Percentiles rank a stretch among this genome's conserved stretches.
Conservation (phyloP, 2,329 filamentous ascomycete species). For the Exophiala sp. region DNA sequence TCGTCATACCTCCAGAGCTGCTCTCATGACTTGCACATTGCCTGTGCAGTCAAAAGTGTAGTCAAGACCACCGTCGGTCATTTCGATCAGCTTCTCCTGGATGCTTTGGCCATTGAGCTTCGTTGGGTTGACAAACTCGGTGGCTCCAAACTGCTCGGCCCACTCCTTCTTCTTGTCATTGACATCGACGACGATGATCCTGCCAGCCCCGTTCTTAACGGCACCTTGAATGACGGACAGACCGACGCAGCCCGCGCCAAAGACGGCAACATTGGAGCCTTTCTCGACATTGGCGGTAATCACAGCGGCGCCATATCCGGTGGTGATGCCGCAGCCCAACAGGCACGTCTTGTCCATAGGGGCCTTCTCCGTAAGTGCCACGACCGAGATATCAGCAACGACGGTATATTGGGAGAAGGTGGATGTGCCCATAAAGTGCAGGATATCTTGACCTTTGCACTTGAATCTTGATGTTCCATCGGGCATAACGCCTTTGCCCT, state of each 20-base stretch:
- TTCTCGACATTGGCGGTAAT: slow-evolving; percentile 90
- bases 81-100: slow-evolving; percentile 87
- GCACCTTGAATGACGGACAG: slow-evolving; percentile 92
- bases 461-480: slow-evolving; percentile 93
- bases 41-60: slow-evolving; percentile 99
- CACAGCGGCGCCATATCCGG: slow-evolving; percentile 89
- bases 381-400: slow-evolving; percentile 95
- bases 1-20: slow-evolving; percentile 54
- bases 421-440: slow-evolving; percentile 99
- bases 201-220: slow-evolving; percentile 68
- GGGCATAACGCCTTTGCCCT: slow-evolving; percentile 94
- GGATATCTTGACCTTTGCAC: slow-evolving; percentile 87
- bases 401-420: slow-evolving; percentile 99
- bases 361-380: slow-evolving; percentile 82
- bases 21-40: slow-evolving; percentile 92
- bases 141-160: slow-evolving; percentile 90
- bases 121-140: slow-evolving; percentile 90
- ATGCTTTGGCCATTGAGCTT: slow-evolving; percentile 73
- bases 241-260: slow-evolving; percentile 93
- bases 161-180: slow-evolving; percentile 89
- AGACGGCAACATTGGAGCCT: slow-evolving; percentile 83
- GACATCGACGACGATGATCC: slow-evolving; percentile 63
- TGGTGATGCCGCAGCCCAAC: slow-evolving; percentile 96
- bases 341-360: slow-evolving; percentile 95
- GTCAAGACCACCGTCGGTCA: slow-evolving; percentile 97